Evolutionary conservation across 257 asterid species (phyloP).

Genomic region (Parsonsia alboflavescens): DNA sequence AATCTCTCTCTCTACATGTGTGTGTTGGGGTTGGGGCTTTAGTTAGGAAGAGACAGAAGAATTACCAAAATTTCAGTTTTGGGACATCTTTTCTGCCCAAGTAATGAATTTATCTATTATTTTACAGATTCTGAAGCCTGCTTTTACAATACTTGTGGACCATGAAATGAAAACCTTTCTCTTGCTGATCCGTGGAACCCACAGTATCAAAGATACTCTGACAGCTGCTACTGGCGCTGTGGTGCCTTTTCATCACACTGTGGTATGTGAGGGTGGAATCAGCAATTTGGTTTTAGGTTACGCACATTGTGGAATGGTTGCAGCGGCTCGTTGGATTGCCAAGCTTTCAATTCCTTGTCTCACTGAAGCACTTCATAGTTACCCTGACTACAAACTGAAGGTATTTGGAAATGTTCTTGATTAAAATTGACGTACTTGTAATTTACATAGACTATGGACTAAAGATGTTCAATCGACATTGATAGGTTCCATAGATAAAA

Average conservation of each 20-base stretch:
- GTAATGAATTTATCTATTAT: neutral
- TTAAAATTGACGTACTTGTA: neutral
- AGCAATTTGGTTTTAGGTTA: conserved; percentile 90
- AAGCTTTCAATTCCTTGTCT: conserved; percentile 87
- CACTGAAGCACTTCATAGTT: conserved; percentile 44
- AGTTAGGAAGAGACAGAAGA: too few relatives aligned
- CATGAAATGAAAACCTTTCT: conserved; percentile 59
- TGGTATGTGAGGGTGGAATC: conserved; percentile 85
- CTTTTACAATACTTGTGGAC: conserved; percentile 76
- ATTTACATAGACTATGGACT: neutral
- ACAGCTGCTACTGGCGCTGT: conserved; percentile 99
- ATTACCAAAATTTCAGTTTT: neutral
- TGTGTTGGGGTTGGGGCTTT: too few relatives aligned
- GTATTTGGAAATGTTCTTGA: conserved; percentile 27
- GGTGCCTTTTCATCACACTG: conserved; percentile 95
- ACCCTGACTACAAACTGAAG: conserved; percentile 84
- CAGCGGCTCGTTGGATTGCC: conserved; percentile 99
- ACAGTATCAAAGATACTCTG: conserved; percentile 90
- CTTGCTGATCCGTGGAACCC: conserved; percentile 93
- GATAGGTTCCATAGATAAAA: neutral
- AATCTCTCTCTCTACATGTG: too few relatives aligned
- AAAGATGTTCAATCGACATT: neutral
- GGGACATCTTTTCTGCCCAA: neutral
- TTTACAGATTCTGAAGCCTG: conserved; percentile 91
- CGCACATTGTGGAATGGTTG: conserved; percentile 99